Base-by-base conservation (phyloP, 148 eudicot species). In the Cornus kousa region DNA sequence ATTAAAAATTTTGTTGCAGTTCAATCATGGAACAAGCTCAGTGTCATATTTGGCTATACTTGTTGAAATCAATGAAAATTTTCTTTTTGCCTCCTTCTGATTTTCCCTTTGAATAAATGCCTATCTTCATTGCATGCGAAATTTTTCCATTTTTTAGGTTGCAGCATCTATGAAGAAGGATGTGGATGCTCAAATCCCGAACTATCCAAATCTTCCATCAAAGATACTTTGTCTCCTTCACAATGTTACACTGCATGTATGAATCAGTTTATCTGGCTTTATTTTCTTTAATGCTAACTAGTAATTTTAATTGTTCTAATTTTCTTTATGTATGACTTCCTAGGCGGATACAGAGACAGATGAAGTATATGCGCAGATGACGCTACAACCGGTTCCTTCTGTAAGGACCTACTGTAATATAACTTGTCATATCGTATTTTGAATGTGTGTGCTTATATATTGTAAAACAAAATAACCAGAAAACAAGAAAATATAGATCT, bases 301-400 rank as follows among this genome's bases (percentile, higher is more conserved):
- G 22, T 17, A 22, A 48, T 19, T 35, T 48, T 67, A 57, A 35
- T 23, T 62, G 5, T 62, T 67, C 20, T 67, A 13, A 16, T 60
- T 22, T 19, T 69, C 39, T 17, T 81, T 64, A n/a, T 77, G 68
- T 74, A 70, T 71, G 28, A 5, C 70, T 83, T 35, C 80, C 67
- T 83, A 96, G 99, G 99, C 99, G 78, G 99, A 96, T 87, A 91
- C 97, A 78, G 99, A 96, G 83, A 94, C 99, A n/a, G 99, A 96
- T 72, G 99, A 94, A 90, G 99, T 96, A 35, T 96, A 96, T 87
- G 98, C 99, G 67, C 94, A 96, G 83, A 92, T 96, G 99, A 96
- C 99, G 9, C 95, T 96, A 35, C 98, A 92, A 77, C 98, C 99
- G 1, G 87, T 94, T 84, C 89, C 97, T 68, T 87, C 95, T 57